phyloP scores from a whole-genome alignment of 139 green algal species.

The Nannochloris sp. region DNA sequence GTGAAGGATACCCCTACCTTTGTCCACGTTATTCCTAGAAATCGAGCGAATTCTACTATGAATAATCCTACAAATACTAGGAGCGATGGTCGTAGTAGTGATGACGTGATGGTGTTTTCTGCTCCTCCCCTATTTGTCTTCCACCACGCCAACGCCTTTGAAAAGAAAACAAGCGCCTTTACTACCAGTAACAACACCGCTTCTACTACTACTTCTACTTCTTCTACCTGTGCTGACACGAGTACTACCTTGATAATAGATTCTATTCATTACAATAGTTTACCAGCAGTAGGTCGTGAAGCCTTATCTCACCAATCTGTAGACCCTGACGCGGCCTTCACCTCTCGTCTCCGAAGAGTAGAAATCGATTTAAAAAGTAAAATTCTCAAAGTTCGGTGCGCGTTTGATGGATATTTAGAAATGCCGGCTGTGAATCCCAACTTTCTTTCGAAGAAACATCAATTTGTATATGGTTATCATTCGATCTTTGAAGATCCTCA shows the following conservation, averaged over 20 bases:
- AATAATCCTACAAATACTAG: background rate
- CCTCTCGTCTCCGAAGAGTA: slow-evolving; percentile 36
- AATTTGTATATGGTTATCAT: slow-evolving; percentile 31
- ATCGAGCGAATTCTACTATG: background rate
- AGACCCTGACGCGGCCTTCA: slow-evolving; percentile 35
- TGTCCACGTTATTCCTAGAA: slow-evolving; percentile 26
- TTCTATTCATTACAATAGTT: slow-evolving; percentile 42
- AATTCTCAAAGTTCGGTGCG: background rate
- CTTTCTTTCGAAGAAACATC: slow-evolving; percentile 15
- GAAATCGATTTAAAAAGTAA: slow-evolving; percentile 26
- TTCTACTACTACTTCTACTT: background rate
- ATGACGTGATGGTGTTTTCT: background rate
- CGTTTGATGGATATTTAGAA: slow-evolving; percentile 42
- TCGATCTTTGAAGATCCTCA: slow-evolving; percentile 16
- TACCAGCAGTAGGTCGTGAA: slow-evolving; percentile 23
- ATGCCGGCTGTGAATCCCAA: slow-evolving; percentile 35
- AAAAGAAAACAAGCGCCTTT: slow-evolving; percentile 6
- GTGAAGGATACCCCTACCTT: slow-evolving; percentile 13
- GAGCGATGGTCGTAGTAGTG: background rate
- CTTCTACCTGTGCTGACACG: slow-evolving; percentile 1
- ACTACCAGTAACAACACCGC: too few species aligned
- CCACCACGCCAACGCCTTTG: slow-evolving; percentile 71
- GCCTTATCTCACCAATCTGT: slow-evolving; percentile 14
- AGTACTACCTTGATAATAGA: slow-evolving; percentile 59
- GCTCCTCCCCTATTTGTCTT: slow-evolving; percentile 55